These are phyloP conservation scores for Penicillium maclennaniae DNA, from an alignment of 495 filamentous ascomycete species.

Conservation along the genomic window DNA sequence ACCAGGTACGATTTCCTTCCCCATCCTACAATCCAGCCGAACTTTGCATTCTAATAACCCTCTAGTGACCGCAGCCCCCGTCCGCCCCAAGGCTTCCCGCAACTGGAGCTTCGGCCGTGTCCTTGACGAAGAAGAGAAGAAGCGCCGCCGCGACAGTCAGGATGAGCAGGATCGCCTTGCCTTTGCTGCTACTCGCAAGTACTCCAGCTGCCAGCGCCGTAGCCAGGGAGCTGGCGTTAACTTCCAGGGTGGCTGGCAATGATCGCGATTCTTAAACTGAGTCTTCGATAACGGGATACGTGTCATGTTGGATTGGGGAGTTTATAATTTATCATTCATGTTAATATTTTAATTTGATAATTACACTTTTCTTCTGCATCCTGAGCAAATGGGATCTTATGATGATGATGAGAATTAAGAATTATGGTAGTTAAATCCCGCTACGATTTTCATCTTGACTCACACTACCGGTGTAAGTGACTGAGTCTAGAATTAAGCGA, in stretches of 20 bases:
- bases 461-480: no score
- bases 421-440: neutral
- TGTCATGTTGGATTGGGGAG: neutral
- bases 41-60: neutral
- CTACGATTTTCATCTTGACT: no score
- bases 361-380: neutral
- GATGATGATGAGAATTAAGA: neutral
- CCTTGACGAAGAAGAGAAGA: neutral
- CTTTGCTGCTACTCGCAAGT: constrained; percentile 7
- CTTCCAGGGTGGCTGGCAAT: constrained; percentile 9
- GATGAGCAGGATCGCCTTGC: constrained; percentile 1
- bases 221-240: constrained; percentile 6
- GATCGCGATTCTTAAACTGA: neutral
- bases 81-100: neutral
- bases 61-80: neutral
- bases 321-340: neutral
- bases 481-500: no score
- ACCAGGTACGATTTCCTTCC: neutral
- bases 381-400: neutral
- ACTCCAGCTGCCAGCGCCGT: neutral
- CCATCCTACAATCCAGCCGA: neutral
- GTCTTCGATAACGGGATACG: neutral
- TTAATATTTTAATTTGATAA: neutral
- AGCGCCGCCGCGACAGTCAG: neutral
- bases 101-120: constrained; percentile 3